Percentiles rank a stretch among this genome's conserved stretches.
phyloP scores from a whole-genome alignment of 257 asterid genomes.

The Primulina huaijiensis region DNA sequence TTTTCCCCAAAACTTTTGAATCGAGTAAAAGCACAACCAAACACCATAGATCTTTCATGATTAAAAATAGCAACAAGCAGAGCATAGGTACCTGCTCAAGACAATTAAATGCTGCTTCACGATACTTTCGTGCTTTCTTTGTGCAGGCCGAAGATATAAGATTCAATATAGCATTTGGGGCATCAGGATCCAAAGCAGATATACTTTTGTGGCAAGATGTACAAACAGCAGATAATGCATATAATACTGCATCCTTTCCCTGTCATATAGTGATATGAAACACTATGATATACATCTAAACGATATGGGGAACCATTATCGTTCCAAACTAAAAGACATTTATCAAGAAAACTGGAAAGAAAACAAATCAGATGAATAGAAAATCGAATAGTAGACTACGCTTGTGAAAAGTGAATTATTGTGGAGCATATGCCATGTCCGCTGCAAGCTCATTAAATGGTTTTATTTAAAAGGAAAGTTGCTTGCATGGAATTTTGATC shows the following conservation, averaged over 20 bases:
- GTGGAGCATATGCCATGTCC: not conserved
- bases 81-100: slow-evolving; percentile 76
- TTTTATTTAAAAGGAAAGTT: not conserved
- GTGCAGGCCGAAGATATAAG: slow-evolving; percentile 73
- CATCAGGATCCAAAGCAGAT: slow-evolving; percentile 57
- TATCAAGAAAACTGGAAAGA: not conserved
- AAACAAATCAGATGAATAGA: not conserved
- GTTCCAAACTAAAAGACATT: not conserved
- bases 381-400: not conserved
- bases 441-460: not conserved
- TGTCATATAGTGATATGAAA: slow-evolving; percentile 33
- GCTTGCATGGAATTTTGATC: not conserved
- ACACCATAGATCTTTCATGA: slow-evolving; percentile 10
- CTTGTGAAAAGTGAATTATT: not conserved
- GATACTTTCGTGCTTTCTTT: slow-evolving; percentile 69
- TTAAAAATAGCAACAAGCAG: slow-evolving; percentile 17
- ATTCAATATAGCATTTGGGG: slow-evolving; percentile 68
- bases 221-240: slow-evolving; percentile 83
- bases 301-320: slow-evolving; percentile 8
- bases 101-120: slow-evolving; percentile 90
- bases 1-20: too few species aligned
- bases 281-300: slow-evolving; percentile 2
- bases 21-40: not conserved
- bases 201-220: slow-evolving; percentile 68
- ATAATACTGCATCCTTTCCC: slow-evolving; percentile 87